phyloP scores from a whole-genome alignment of 306 rosid genomes.

The Quercus ilex region DNA sequence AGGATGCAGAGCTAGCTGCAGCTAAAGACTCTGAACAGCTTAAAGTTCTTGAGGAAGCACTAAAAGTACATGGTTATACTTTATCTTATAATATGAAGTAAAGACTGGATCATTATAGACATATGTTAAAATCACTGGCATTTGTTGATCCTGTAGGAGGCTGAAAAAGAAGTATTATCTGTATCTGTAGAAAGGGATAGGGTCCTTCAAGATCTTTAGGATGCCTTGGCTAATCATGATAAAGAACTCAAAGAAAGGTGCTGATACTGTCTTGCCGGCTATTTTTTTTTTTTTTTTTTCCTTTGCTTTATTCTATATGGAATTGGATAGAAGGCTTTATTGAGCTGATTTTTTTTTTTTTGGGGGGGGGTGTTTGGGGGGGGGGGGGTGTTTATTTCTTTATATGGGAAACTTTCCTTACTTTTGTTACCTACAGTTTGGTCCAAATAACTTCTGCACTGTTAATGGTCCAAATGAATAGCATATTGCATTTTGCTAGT shows the following conservation, averaged over 20 bases:
- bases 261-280: slow-evolving; percentile 9
- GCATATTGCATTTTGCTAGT: too few species aligned
- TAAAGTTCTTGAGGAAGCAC: slow-evolving; percentile 79
- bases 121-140: slow-evolving; percentile 7
- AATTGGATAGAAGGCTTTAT: not conserved
- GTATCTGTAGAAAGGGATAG: slow-evolving; percentile 70
- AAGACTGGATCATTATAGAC: slow-evolving; percentile 3
- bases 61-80: slow-evolving; percentile 55
- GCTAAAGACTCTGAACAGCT: slow-evolving; percentile 90
- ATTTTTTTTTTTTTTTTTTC: not conserved
- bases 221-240: slow-evolving; percentile 53
- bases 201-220: slow-evolving; percentile 71
- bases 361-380: too few species aligned
- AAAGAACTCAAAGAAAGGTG: slow-evolving; percentile 83
- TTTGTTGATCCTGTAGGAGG: slow-evolving; percentile 58
- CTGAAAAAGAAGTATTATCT: slow-evolving; percentile 71
- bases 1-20: slow-evolving; percentile 91
- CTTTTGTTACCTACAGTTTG: not conserved
- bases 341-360: not conserved
- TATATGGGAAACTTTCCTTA: not conserved
- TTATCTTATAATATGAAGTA: slow-evolving; percentile 16
- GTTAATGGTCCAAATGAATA: too few species aligned
- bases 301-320: not conserved
- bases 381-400: not conserved
- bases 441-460: too few species aligned